Evolutionary conservation across 306 rosid species (phyloP).

Genomic region (Nissolia schottii): DNA sequence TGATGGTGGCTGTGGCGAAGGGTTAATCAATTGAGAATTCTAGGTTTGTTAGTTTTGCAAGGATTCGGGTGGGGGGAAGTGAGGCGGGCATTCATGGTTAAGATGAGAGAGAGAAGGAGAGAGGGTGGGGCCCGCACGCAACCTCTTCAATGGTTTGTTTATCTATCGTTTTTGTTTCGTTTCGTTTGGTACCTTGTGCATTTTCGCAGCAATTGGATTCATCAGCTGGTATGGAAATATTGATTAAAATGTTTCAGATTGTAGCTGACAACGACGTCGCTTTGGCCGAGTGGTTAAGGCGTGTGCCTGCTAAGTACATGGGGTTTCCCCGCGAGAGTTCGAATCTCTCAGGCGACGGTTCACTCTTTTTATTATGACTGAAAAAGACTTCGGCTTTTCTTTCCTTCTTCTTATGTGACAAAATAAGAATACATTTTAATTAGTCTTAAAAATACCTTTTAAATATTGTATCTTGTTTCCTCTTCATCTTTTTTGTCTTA

Average conservation of each 20-base stretch:
- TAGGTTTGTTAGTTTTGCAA: not conserved
- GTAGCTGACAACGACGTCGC: not conserved
- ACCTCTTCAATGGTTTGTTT: constrained; percentile 12
- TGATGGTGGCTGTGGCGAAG: not conserved
- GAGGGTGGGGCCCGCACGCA: constrained; percentile 28
- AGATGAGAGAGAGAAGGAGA: not conserved
- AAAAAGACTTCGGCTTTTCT: no score
- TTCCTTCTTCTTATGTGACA: no score
- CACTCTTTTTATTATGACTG: not conserved
- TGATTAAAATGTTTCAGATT: not conserved
- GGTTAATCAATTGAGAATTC: not conserved
- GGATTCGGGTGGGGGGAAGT: not conserved
- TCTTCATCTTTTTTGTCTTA: no score
- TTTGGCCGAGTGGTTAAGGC: constrained; percentile 85
- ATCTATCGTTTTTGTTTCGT: constrained; percentile 1
- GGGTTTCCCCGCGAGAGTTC: constrained; percentile 67
- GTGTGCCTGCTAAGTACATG: constrained; percentile 70
- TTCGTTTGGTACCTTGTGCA: not conserved
- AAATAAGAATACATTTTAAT: no score
- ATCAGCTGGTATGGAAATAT: not conserved
- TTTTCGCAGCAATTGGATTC: not conserved
- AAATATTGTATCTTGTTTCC: no score
- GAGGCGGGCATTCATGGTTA: not conserved
- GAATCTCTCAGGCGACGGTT: constrained; percentile 64
- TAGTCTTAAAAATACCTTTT: no score